phyloP scores from a whole-genome alignment of 2,329 filamentous ascomycete species.

The Phialemoniopsis sp. region DNA sequence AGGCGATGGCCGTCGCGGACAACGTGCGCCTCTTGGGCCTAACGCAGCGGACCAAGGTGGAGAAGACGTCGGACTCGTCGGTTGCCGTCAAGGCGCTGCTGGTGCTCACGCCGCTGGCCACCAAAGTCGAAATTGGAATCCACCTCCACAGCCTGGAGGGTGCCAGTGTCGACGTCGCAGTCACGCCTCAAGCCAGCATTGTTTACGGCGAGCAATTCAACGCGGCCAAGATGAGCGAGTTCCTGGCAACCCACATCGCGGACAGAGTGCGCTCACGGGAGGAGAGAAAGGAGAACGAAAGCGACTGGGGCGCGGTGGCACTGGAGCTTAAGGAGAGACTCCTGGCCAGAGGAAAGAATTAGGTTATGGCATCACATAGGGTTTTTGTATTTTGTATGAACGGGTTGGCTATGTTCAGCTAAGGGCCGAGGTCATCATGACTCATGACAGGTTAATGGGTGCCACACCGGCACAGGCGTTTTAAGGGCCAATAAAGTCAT shows the following conservation, averaged over 20 bases:
- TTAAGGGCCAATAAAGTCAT: no score
- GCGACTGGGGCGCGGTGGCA: constrained; percentile 50
- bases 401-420: no score
- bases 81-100: constrained; percentile 59
- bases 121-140: constrained; percentile 63
- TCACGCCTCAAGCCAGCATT: constrained; percentile 54
- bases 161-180: constrained; percentile 45
- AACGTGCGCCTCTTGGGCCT: constrained; percentile 59
- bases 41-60: constrained; percentile 61
- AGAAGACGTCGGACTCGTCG: constrained; percentile 59
- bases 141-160: constrained; percentile 42
- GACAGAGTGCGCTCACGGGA: constrained; percentile 23
- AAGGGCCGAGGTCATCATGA: no score
- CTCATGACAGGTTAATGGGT: no score
- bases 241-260: constrained; percentile 53
- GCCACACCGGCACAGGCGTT: no score
- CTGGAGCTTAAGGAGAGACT: constrained; percentile 52
- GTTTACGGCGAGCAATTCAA: constrained; percentile 79
- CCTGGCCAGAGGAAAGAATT: constrained; percentile 51
- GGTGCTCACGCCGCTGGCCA: constrained; percentile 60
- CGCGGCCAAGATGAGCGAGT: constrained; percentile 70
- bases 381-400: no score
- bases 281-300: constrained; percentile 21
- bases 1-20: constrained; percentile 52
- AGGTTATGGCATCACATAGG: no score